Conservation (phyloP, 306 rosid species). For the Sindora glabra region DNA sequence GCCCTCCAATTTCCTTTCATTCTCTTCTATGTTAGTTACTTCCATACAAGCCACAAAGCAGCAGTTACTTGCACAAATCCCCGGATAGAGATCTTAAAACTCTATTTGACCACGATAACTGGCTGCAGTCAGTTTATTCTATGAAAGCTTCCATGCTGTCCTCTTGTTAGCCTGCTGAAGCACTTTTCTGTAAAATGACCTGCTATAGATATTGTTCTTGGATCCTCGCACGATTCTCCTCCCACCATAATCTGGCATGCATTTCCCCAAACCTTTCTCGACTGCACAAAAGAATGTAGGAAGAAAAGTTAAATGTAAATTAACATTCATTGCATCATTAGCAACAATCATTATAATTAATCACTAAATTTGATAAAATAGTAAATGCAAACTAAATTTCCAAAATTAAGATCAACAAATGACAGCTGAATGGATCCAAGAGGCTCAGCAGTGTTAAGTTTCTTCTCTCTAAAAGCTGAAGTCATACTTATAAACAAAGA, state of each 20-base stretch:
- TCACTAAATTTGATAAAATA: no score
- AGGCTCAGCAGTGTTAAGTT: background rate
- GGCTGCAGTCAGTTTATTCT: slow-evolving; percentile 7
- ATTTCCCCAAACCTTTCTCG: slow-evolving; percentile 84
- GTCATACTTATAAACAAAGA: background rate
- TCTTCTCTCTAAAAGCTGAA: background rate
- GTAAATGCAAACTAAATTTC: background rate
- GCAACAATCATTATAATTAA: no score
- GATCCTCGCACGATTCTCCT: slow-evolving; percentile 80
- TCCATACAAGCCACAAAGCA: background rate
- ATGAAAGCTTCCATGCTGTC: slow-evolving; percentile 21
- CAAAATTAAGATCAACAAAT: background rate
- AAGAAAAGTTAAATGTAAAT: background rate
- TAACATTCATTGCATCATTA: no score
- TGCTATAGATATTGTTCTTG: slow-evolving; percentile 78
- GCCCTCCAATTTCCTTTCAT: no score
- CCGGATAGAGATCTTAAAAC: slow-evolving; percentile 29
- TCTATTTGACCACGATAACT: slow-evolving; percentile 14
- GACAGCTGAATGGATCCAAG: background rate
- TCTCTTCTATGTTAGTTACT: no score
- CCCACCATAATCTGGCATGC: slow-evolving; percentile 96
- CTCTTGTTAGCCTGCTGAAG: slow-evolving; percentile 32
- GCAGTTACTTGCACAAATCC: no score
- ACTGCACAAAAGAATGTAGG: slow-evolving; percentile 30
- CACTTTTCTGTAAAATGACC: background rate